Base-by-base conservation (phyloP, 192 early-diverging fungal species). In the Podila epicladia region DNA sequence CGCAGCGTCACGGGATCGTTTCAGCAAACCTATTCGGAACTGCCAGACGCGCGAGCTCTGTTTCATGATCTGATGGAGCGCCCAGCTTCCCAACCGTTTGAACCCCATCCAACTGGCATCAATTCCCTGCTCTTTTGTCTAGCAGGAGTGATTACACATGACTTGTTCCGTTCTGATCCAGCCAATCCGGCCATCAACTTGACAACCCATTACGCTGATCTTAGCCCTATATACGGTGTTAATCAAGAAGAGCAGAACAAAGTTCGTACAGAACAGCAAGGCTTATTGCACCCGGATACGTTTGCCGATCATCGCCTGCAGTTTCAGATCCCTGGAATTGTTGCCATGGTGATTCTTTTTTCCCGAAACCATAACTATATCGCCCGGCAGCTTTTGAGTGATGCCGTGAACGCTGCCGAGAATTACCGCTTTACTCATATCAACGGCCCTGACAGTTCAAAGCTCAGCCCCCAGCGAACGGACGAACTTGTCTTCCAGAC, bases 311-410 rank as follows among this genome's bases (percentile, higher is more conserved):
- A 38, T 28, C 32, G 80, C 32, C 32, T 82, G 24, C 24, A 69
- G 15, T 58, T 79, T 41, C 82, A 83, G 67, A 67, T 61, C 13
- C 80, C 62, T 55, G 77, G 83, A 41, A 76, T 85, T 32, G 75
- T 61, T 26, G 51, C 73, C 41, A 33, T 88, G 29, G 26, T 88
- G 32, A 72, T 86, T 26, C 22, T 88, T 9, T 88, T 88, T 60
- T 79, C 82, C 7, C 60, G 87, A 26, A 88, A 88, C 71, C 87
- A 88, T 60, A 88, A 88, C 48, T 85, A 77, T 67, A 88, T 88
- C 63, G 87, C 86, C n/a, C 62, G 83, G 48, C 70, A 60, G 19
- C 66, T 88, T 12, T 62, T 68, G 17, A 77, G 87, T 64, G 69
- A 64, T 9, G 74, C 77, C 50, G 77, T 86, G 55, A 77, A 73